Evolutionary conservation across 108 stramenopile species (phyloP).

Genomic region (Cyclotella atomus): DNA sequence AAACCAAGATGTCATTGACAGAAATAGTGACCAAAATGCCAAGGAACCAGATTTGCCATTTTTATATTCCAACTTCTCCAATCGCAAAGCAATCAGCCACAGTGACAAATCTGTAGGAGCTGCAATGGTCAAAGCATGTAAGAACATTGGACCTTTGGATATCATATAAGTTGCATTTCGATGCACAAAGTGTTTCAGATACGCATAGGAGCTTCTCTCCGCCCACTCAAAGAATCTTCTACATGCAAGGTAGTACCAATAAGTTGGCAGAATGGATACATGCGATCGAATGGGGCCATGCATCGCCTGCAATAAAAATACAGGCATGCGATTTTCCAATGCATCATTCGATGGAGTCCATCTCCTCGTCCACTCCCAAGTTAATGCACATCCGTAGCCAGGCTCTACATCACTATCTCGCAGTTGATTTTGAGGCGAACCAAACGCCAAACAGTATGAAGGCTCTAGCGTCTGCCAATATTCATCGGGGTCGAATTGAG

Average conservation of each 20-base stretch:
- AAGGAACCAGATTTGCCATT: slow-evolving; percentile 16
- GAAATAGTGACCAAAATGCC: slow-evolving; percentile 50
- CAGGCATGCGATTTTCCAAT: slow-evolving; percentile 1
- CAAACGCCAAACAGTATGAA: slow-evolving; percentile 80
- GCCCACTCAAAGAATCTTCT: slow-evolving; percentile 44
- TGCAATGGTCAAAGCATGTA: slow-evolving; percentile 75
- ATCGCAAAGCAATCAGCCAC: slow-evolving; percentile 60
- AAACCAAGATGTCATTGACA: slow-evolving; percentile 72
- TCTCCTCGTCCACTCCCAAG: slow-evolving; percentile 91
- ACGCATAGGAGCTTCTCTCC: not conserved
- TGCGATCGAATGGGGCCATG: slow-evolving; percentile 82
- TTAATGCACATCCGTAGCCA: slow-evolving; percentile 61
- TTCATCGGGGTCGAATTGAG: slow-evolving; percentile 91
- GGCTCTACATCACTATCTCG: not conserved
- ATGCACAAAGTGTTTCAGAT: slow-evolving; percentile 27
- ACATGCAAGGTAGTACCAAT: slow-evolving; percentile 64
- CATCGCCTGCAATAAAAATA: slow-evolving; percentile 41
- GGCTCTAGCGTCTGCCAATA: slow-evolving; percentile 92
- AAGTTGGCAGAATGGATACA: slow-evolving; percentile 78
- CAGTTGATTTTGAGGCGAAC: no score
- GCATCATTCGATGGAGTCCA: slow-evolving; percentile 16
- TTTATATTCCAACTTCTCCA: slow-evolving; percentile 20
- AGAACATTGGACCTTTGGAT: slow-evolving; percentile 71
- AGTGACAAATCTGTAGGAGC: slow-evolving; percentile 79
- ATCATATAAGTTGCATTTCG: slow-evolving; percentile 64